Percentiles rank a stretch among this genome's conserved stretches.
Conservation (phyloP, 2,329 filamentous ascomycete genomes). For the Aspergillus ochraceus region DNA sequence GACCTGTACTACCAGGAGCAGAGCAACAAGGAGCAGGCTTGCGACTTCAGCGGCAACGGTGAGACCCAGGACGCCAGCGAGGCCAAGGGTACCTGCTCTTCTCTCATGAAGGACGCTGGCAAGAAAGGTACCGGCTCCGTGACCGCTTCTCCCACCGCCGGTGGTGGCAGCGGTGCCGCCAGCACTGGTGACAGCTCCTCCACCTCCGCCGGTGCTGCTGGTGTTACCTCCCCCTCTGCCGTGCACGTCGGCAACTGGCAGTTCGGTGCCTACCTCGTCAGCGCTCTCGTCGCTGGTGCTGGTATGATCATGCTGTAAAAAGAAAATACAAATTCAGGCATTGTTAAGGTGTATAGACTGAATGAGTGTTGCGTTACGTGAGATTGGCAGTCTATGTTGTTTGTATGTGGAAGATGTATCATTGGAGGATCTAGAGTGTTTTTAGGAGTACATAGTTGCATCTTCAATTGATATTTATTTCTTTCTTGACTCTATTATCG, state of each 20-base stretch:
- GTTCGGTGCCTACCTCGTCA: slow-evolving; percentile 45
- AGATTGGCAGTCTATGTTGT: neutral
- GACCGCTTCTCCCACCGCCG: slow-evolving; percentile 35
- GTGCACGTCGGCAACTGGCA: slow-evolving; percentile 43
- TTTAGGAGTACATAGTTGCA: neutral
- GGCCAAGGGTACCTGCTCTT: slow-evolving; percentile 35
- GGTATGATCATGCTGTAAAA: slow-evolving; percentile 51
- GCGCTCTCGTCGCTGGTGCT: slow-evolving; percentile 44
- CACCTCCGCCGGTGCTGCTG: slow-evolving; percentile 35
- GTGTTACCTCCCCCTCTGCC: slow-evolving; percentile 29
- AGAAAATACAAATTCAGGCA: neutral
- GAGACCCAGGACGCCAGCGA: slow-evolving; percentile 32
- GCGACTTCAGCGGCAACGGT: neutral
- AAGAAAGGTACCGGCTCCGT: slow-evolving; percentile 41
- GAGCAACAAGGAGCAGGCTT: slow-evolving; percentile 30
- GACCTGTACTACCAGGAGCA: slow-evolving; percentile 46
- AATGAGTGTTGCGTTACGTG: neutral
- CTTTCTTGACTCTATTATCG: neutral
- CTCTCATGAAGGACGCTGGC: slow-evolving; percentile 42
- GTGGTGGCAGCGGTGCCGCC: slow-evolving; percentile 19
- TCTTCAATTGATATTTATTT: neutral
- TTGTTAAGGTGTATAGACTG: neutral
- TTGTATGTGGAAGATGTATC: neutral
- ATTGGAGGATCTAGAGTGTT: neutral
- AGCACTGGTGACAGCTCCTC: slow-evolving; percentile 18